Percentiles rank a stretch among this genome's conserved stretches.
These are phyloP conservation scores for Parsonsia alboflavescens DNA, from an alignment of 257 asterid genomes.

Conservation along the genomic window DNA sequence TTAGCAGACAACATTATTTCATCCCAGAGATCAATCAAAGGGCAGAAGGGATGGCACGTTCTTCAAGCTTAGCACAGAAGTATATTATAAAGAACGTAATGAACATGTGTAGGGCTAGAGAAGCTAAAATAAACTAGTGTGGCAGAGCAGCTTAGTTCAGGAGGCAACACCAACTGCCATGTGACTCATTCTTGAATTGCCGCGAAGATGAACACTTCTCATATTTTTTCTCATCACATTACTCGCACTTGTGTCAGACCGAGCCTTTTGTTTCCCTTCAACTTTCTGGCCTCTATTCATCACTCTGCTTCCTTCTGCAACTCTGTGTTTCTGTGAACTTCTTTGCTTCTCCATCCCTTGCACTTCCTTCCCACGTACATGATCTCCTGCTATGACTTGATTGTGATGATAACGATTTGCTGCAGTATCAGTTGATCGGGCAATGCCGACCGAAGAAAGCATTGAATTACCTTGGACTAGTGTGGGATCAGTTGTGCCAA, in stretches of 20 bases:
- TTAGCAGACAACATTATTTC: constrained; percentile 4
- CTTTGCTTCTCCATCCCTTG: constrained; percentile 25
- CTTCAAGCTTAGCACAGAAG: neutral
- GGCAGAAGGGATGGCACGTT: neutral
- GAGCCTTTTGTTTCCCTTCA: constrained; percentile 28
- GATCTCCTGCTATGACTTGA: constrained; percentile 14
- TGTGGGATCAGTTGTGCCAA: constrained; percentile 13
- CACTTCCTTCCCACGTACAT: constrained; percentile 19
- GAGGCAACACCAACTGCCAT: constrained; percentile 34
- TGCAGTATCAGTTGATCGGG: constrained; percentile 32
- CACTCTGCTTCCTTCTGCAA: constrained; percentile 16
- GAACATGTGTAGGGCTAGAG: neutral
- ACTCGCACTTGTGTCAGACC: constrained; percentile 18
- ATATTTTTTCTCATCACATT: constrained; percentile 20
- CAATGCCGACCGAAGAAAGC: constrained; percentile 38
- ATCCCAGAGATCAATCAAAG: neutral
- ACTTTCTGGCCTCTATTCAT: constrained; percentile 22
- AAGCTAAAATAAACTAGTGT: neutral
- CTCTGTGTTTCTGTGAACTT: constrained; percentile 20
- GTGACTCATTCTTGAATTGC: constrained; percentile 28
- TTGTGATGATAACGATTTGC: constrained; percentile 15
- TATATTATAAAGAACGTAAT: neutral
- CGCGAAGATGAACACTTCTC: constrained; percentile 18
- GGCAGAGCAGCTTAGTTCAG: constrained; percentile 8
- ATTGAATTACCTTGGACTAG: constrained; percentile 37